Percentiles rank a stretch among this genome's conserved stretches.
Evolutionary conservation across 306 rosid genomes (phyloP).

Genomic region (Dryas octopetala): DNA sequence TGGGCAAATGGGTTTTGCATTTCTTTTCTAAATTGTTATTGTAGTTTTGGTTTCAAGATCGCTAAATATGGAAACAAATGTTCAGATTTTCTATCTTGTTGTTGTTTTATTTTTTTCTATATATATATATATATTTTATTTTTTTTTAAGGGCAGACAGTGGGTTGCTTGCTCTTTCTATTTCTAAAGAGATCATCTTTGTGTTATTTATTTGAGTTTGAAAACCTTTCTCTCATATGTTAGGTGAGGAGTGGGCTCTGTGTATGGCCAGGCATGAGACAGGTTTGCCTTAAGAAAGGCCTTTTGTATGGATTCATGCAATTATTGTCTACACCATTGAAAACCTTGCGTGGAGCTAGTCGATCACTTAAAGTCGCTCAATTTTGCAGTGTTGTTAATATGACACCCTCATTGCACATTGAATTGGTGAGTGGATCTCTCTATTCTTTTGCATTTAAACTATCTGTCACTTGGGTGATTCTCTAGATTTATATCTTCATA

Average conservation of each 20-base stretch:
- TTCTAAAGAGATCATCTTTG: not conserved
- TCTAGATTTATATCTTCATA: not conserved
- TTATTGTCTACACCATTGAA: slow-evolving; percentile 72
- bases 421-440: slow-evolving; percentile 65
- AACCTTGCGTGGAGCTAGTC: slow-evolving; percentile 86
- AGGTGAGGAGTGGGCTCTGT: slow-evolving; percentile 68
- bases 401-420: slow-evolving; percentile 80
- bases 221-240: slow-evolving; percentile 19
- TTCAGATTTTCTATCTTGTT: slow-evolving; percentile 12
- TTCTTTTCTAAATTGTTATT: not conserved
- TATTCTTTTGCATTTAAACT: not conserved
- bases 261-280: slow-evolving; percentile 83
- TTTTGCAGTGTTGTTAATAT: slow-evolving; percentile 90
- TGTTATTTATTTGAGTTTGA: slow-evolving; percentile 9
- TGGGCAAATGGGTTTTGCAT: not conserved
- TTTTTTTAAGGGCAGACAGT: not conserved
- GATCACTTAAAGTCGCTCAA: slow-evolving; percentile 73
- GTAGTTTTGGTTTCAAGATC: slow-evolving; percentile 7
- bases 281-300: slow-evolving; percentile 67
- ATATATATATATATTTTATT: not conserved
- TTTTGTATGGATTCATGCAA: slow-evolving; percentile 77
- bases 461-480: not conserved
- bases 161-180: not conserved
- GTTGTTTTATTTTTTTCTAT: not conserved
- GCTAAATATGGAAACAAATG: not conserved